phyloP scores from a whole-genome alignment of 1,139 yeast genomes.

The Magnusiomyces suaveolens region DNA sequence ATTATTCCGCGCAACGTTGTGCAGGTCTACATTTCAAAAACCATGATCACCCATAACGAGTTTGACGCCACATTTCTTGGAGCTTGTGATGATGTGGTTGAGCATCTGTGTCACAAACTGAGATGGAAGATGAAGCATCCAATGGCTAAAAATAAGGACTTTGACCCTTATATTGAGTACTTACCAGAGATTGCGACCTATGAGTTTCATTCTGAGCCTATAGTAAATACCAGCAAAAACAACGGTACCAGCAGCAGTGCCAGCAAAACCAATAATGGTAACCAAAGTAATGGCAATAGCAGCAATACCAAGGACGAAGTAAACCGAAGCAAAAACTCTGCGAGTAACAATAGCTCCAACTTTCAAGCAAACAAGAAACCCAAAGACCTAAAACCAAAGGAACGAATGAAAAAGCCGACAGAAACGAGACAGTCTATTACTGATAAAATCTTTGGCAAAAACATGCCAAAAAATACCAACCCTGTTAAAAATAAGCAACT shows the following conservation, averaged over 20 bases:
- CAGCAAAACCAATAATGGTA: not conserved
- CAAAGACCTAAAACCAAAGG: not conserved
- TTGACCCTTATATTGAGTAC: constrained; percentile 19
- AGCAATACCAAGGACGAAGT: too few species aligned
- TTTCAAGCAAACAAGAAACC: not conserved
- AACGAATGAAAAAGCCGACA: not conserved
- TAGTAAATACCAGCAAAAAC: not conserved
- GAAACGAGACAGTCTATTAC: not conserved
- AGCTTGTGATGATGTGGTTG: constrained; percentile 78
- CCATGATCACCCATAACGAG: constrained; percentile 66
- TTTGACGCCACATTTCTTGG: constrained; percentile 80
- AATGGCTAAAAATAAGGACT: constrained; percentile 24
- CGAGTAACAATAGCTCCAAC: not conserved
- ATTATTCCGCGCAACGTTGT: constrained; percentile 63
- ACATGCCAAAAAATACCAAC: not conserved
- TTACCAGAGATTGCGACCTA: constrained; percentile 21
- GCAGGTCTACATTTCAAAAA: constrained; percentile 72
- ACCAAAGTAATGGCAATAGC: not conserved
- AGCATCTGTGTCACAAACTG: constrained; percentile 49
- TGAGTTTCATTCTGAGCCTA: constrained; percentile 14
- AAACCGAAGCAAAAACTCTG: too few species aligned
- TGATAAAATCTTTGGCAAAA: not conserved
- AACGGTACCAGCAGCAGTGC: not conserved
- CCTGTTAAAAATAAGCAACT: not conserved
- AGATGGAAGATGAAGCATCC: constrained; percentile 64